Percentiles rank a stretch among this genome's conserved stretches.
Evolutionary conservation across 495 filamentous ascomycete genomes (phyloP).

Genomic region (Astrothelium subdiscretum): DNA sequence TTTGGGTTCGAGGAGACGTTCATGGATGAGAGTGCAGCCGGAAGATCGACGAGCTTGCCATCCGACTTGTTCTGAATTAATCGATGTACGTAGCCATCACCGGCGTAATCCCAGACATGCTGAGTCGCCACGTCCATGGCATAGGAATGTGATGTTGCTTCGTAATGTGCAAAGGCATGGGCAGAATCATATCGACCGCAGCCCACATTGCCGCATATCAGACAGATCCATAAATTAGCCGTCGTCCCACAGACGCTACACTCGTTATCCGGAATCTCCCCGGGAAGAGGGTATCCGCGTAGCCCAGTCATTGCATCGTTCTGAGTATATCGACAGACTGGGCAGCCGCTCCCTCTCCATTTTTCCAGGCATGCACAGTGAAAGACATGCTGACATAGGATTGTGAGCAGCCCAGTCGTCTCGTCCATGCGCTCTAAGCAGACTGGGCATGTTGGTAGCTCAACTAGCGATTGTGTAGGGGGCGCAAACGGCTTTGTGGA

Average conservation of each 20-base stretch:
- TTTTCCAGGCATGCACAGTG: conserved; percentile 95
- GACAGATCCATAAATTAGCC: conserved; percentile 72
- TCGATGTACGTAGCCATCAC: conserved; percentile 89
- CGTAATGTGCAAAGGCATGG: conserved; percentile 90
- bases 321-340: conserved; percentile 78
- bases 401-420: conserved; percentile 85
- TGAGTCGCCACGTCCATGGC: conserved; percentile 87
- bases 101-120: conserved; percentile 94
- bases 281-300: conserved; percentile 2
- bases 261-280: conserved; percentile 34
- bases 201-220: conserved; percentile 88
- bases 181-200: conserved; percentile 90
- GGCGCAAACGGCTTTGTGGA: conserved; percentile 77
- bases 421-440: conserved; percentile 98
- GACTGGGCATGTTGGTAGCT: conserved; percentile 91
- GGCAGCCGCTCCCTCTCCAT: conserved; percentile 88
- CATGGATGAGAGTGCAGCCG: conserved; percentile 29
- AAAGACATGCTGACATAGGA: conserved; percentile 95
- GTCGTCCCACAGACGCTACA: conserved; percentile 67
- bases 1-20: conserved; percentile 17
- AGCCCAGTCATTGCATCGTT: conserved; percentile 20
- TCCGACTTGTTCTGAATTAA: conserved; percentile 87
- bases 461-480: conserved; percentile 77
- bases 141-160: conserved; percentile 77
- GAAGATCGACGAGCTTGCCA: conserved; percentile 79